Evolutionary conservation across 768 basidiomycete species (phyloP).

Genomic region (Asterophora lycoperdoides): DNA sequence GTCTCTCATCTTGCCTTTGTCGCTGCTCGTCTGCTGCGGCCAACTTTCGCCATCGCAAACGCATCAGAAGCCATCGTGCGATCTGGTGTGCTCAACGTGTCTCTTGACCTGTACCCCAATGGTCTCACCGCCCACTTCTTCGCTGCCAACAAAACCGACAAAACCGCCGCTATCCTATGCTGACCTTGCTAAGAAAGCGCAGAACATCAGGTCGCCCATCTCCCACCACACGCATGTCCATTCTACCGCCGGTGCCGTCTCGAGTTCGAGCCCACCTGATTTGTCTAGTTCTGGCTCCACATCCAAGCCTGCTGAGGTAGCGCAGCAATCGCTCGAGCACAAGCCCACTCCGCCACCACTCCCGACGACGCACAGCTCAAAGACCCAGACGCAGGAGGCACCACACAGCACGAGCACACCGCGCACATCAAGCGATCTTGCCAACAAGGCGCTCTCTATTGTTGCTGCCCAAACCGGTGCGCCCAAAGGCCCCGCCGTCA

Average conservation of each 20-base stretch:
- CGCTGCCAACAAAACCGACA: slow-evolving; percentile 23
- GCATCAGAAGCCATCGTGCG: slow-evolving; percentile 11
- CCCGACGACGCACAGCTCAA: background rate
- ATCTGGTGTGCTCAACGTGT: slow-evolving; percentile 9
- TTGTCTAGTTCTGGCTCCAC: background rate
- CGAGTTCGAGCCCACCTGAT: slow-evolving; percentile 5
- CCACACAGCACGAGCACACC: slow-evolving; percentile 5
- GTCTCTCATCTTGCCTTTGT: background rate
- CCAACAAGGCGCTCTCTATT: slow-evolving; percentile 16
- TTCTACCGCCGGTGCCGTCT: background rate
- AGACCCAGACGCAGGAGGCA: background rate
- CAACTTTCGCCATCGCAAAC: slow-evolving; percentile 3
- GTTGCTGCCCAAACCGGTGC: slow-evolving; percentile 15
- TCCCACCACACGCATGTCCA: slow-evolving; percentile 12
- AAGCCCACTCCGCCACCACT: slow-evolving; percentile 6
- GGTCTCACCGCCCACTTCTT: slow-evolving; percentile 19
- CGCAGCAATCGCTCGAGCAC: background rate
- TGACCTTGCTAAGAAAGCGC: slow-evolving; percentile 47
- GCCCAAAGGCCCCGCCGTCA: slow-evolving; percentile 19
- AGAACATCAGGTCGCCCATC: slow-evolving; percentile 31
- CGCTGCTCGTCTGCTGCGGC: background rate
- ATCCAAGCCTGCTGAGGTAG: slow-evolving; percentile 4
- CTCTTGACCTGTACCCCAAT: slow-evolving; percentile 13
- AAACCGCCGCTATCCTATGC: slow-evolving; percentile 52
- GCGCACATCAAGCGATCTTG: slow-evolving; percentile 13